A percentile compares a stretch with the other conserved stretches of the same genome.
Evolutionary conservation across 768 basidiomycete genomes (phyloP).

Genomic region (Gloeostereum incarnatum): DNA sequence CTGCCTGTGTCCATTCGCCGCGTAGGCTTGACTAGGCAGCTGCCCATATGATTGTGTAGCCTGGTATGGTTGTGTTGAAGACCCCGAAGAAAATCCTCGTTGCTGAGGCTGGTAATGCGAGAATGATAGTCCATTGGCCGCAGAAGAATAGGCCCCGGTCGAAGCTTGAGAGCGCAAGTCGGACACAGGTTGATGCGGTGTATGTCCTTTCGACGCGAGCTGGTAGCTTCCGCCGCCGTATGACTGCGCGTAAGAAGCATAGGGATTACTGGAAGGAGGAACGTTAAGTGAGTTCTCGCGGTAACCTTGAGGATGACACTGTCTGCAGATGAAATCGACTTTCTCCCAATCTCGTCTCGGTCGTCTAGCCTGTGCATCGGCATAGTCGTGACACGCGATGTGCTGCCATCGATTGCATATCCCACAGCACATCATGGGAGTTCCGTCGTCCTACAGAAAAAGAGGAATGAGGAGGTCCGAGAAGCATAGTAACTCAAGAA

Average conservation of each 20-base stretch:
- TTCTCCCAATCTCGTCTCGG: conserved; percentile 73
- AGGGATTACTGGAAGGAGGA: not conserved
- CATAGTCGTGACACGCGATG: conserved; percentile 71
- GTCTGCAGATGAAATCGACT: conserved; percentile 74
- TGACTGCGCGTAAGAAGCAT: conserved; percentile 2
- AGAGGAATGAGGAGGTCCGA: conserved; percentile 5
- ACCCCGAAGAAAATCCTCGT: conserved; percentile 21
- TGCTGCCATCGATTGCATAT: conserved; percentile 86
- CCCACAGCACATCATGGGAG: conserved; percentile 76
- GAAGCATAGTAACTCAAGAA: not conserved
- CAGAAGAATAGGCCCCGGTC: not conserved
- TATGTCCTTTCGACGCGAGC: not conserved
- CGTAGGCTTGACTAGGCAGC: too few species aligned
- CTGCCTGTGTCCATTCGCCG: too few species aligned
- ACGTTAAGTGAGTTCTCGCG: conserved; percentile 2
- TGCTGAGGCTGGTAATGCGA: conserved; percentile 39
- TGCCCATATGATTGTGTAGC: too few species aligned
- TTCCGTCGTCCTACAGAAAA: conserved; percentile 60
- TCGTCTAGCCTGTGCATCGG: conserved; percentile 54
- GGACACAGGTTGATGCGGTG: not conserved
- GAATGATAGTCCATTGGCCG: conserved; percentile 23
- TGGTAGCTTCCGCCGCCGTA: too few species aligned
- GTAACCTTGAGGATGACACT: conserved; percentile 25
- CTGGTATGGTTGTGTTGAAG: not conserved
- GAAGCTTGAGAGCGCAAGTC: conserved; percentile 2